A percentile compares a stretch with the other conserved stretches of the same genome.
These are phyloP conservation scores for Botryotinia convoluta DNA, from an alignment of 2,329 filamentous ascomycete species.

Conservation along the genomic window DNA sequence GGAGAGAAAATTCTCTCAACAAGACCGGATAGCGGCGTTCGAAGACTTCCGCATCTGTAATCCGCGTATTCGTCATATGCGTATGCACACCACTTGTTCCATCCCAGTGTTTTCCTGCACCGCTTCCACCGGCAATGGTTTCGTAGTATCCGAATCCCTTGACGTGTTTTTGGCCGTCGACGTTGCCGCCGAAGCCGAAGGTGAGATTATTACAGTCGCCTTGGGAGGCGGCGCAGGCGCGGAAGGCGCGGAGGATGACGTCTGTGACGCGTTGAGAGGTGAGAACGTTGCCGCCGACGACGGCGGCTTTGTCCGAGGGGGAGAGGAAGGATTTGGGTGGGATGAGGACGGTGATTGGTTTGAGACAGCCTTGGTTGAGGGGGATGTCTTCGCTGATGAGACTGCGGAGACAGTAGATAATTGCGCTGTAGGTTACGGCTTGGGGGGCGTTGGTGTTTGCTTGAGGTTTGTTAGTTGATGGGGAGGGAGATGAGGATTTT, in stretches of 20 bases:
- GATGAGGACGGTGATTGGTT: conserved; percentile 71
- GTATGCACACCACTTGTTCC: conserved; percentile 72
- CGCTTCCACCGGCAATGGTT: conserved; percentile 75
- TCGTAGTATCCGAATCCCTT: conserved; percentile 85
- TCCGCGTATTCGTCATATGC: conserved; percentile 82
- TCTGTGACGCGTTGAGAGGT: conserved; percentile 80
- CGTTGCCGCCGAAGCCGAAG: conserved; percentile 74
- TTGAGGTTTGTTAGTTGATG: conserved; percentile 27
- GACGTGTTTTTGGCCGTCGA: conserved; percentile 54
- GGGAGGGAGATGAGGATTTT: not conserved
- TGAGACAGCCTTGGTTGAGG: conserved; percentile 80
- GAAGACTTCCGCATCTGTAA: conserved; percentile 76
- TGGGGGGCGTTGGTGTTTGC: conserved; percentile 77
- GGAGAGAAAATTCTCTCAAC: conserved; percentile 64
- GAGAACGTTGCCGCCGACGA: conserved; percentile 80
- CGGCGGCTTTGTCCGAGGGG: conserved; percentile 72
- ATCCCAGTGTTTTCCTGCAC: conserved; percentile 70
- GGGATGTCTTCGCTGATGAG: conserved; percentile 81
- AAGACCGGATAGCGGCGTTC: conserved; percentile 74
- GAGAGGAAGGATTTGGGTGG: conserved; percentile 71
- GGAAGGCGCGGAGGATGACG: conserved; percentile 77
- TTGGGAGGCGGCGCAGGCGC: conserved; percentile 74
- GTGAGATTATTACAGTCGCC: conserved; percentile 84
- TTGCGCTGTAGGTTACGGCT: conserved; percentile 78
- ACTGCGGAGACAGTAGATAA: conserved; percentile 81